A percentile compares a stretch with the other conserved stretches of the same genome.
phyloP scores from a whole-genome alignment of 2,329 filamentous ascomycete species.

The Beauveria pseudobassiana region DNA sequence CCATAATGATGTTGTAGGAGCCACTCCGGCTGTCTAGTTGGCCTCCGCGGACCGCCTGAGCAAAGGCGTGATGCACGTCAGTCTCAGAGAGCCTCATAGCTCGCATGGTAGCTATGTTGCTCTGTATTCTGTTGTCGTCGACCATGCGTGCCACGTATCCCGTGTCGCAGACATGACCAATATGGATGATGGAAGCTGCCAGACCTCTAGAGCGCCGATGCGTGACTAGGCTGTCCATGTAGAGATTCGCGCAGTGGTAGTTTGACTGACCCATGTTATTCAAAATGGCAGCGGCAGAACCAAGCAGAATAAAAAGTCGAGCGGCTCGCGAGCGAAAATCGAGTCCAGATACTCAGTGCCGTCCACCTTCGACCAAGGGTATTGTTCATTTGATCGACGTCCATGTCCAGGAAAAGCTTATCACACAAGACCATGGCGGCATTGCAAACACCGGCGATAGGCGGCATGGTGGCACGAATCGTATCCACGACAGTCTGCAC shows the following conservation, averaged over 20 bases:
- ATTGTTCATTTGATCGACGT: slow-evolving; percentile 15
- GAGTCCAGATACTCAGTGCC: slow-evolving; percentile 25
- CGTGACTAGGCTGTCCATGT: slow-evolving; percentile 28
- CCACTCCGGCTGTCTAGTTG: background rate
- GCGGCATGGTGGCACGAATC: slow-evolving; percentile 19
- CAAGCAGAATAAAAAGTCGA: slow-evolving; percentile 31
- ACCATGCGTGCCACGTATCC: slow-evolving; percentile 28
- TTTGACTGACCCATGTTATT: slow-evolving; percentile 31
- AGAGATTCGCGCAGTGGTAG: slow-evolving; percentile 37
- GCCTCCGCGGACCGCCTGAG: background rate
- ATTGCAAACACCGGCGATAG: slow-evolving; percentile 28
- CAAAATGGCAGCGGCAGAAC: slow-evolving; percentile 21
- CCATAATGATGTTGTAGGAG: slow-evolving; percentile 14
- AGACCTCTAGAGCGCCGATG: slow-evolving; percentile 29
- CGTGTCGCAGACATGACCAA: slow-evolving; percentile 30
- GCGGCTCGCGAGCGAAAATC: slow-evolving; percentile 19
- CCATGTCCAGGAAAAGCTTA: slow-evolving; percentile 18
- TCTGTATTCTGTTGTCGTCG: background rate
- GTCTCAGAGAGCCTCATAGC: slow-evolving; percentile 14
- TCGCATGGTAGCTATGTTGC: background rate
- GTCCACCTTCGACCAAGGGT: slow-evolving; percentile 25
- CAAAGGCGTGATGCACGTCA: slow-evolving; percentile 26
- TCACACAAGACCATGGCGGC: slow-evolving; percentile 30
- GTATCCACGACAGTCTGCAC: background rate
- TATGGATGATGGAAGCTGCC: slow-evolving; percentile 29